phyloP scores from a whole-genome alignment of 1,284 basidiomycete species.

The Ganoderma boninense region DNA sequence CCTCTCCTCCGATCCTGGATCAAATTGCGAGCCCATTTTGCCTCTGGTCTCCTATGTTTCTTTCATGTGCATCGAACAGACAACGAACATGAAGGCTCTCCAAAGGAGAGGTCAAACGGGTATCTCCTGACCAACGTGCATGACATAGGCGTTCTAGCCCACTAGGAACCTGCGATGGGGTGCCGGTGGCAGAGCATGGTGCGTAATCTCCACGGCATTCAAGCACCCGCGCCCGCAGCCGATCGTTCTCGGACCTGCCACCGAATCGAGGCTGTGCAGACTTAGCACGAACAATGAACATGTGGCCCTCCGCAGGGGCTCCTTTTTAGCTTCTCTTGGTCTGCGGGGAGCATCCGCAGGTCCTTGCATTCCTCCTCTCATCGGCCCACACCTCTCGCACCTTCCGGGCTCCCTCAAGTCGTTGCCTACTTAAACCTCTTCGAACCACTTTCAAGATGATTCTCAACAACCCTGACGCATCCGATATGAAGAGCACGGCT shows the following conservation, averaged over 20 bases:
- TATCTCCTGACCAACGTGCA: no score
- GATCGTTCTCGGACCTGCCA: neutral
- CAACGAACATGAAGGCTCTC: no score
- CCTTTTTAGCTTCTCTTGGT: neutral
- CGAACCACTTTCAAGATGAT: conserved; percentile 10
- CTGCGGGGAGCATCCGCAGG: neutral
- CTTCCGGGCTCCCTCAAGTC: neutral
- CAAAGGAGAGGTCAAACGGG: no score
- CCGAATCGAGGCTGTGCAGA: neutral
- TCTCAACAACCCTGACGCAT: conserved; percentile 10
- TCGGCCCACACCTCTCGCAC: neutral
- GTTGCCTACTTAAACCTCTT: neutral
- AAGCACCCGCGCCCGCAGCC: conserved; percentile 12
- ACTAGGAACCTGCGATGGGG: no score
- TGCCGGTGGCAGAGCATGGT: neutral
- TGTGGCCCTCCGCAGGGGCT: conserved; percentile 2
- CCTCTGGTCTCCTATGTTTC: neutral
- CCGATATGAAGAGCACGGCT: conserved; percentile 5
- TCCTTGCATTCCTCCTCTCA: neutral
- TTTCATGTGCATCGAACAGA: neutral
- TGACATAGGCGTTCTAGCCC: no score
- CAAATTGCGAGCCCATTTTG: neutral
- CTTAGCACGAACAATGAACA: no score
- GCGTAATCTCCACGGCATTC: conserved; percentile 13
- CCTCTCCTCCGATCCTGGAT: no score